Evolutionary conservation across 139 green algal genomes (phyloP).

Genomic region (Spirogloea muscicola): DNA sequence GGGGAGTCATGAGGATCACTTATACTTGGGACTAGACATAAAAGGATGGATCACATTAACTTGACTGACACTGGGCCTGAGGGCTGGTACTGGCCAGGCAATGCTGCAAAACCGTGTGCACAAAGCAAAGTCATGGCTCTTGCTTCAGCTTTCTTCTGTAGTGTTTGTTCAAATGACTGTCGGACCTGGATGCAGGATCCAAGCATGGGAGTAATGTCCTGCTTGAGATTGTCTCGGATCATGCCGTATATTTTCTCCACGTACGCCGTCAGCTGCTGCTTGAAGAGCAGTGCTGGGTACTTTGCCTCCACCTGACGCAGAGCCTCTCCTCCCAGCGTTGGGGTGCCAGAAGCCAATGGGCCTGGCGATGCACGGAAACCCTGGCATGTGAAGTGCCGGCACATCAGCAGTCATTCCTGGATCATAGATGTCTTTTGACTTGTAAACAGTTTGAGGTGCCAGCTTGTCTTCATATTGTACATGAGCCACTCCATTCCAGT

Average conservation of each 20-base stretch:
- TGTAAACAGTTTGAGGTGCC: too few species aligned
- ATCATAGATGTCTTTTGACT: too few species aligned
- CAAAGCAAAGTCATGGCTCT: too few species aligned
- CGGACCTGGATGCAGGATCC: constrained; percentile 64
- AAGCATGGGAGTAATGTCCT: constrained; percentile 83
- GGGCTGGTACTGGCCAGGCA: background rate
- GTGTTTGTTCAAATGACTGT: too few species aligned
- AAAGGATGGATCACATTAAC: too few species aligned
- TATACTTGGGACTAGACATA: too few species aligned
- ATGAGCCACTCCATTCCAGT: too few species aligned
- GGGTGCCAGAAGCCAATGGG: background rate
- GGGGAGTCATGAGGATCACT: too few species aligned
- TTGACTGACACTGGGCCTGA: constrained; percentile 68
- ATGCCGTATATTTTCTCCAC: constrained; percentile 98
- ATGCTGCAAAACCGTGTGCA: too few species aligned
- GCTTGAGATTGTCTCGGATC: constrained; percentile 97
- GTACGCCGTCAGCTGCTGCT: constrained; percentile 97
- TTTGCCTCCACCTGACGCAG: constrained; percentile 88
- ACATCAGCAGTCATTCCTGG: background rate
- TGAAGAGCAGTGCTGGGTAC: constrained; percentile 98
- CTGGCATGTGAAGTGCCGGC: background rate
- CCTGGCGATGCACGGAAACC: background rate
- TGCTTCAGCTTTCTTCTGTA: too few species aligned
- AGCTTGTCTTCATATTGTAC: too few species aligned
- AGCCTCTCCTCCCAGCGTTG: background rate